A percentile compares a stretch with the other conserved stretches of the same genome.
Evolutionary conservation across 1,139 yeast species (phyloP).

Genomic region (Pichia sp.): DNA sequence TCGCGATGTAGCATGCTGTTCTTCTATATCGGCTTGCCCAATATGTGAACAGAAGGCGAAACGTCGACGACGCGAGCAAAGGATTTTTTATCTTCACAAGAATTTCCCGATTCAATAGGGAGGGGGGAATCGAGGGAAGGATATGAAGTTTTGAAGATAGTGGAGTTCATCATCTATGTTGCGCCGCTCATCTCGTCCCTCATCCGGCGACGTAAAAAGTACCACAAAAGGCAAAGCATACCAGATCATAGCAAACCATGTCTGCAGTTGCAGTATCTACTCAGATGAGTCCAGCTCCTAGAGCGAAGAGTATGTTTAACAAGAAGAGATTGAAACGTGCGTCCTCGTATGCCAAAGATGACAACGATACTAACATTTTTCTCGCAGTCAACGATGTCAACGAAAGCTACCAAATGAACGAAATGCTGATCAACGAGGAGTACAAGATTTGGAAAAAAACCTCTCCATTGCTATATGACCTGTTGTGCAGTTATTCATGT

Average conservation of each 20-base stretch:
- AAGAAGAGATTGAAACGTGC: background rate
- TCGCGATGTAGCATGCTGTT: too few species aligned
- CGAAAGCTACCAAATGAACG: constrained; percentile 44
- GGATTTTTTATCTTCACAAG: background rate
- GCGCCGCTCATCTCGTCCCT: background rate
- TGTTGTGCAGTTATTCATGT: constrained; percentile 64
- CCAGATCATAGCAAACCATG: background rate
- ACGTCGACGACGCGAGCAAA: constrained; percentile 1
- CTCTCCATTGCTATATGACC: constrained; percentile 81
- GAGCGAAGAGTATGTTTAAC: background rate
- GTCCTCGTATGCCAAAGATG: too few species aligned
- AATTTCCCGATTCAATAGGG: background rate
- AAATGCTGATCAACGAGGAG: constrained; percentile 58
- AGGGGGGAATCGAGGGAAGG: background rate
- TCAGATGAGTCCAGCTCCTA: background rate
- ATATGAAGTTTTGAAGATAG: background rate
- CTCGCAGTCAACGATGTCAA: constrained; percentile 20
- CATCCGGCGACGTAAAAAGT: background rate
- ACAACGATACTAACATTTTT: constrained; percentile 9
- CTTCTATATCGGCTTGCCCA: background rate
- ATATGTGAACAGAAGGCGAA: background rate
- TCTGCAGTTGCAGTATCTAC: background rate
- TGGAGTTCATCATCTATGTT: background rate
- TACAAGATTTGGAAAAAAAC: constrained; percentile 95
- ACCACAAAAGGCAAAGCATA: background rate